Base-by-base conservation (phyloP, 208 protist genomes). In the Crithidia fasciculata region DNA sequence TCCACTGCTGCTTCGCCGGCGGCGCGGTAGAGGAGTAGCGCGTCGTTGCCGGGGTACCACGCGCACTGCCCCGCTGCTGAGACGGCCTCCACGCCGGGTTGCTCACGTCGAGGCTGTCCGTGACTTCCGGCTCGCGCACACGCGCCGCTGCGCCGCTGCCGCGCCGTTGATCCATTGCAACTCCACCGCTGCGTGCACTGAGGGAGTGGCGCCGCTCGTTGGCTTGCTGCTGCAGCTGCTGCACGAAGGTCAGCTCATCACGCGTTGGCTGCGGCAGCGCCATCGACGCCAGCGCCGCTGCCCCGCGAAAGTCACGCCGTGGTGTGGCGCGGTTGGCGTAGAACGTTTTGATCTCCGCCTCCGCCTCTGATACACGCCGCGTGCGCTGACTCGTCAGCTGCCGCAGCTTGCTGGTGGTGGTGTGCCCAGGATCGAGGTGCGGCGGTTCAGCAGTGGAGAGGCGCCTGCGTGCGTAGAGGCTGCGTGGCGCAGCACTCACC, bases 331-430 rank as follows among this genome's bases (percentile, higher is more conserved):
- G 63, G 28, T 13, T 12, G 40, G 63, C 52, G 55, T 65, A 58
- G 55, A 37, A 70, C 15, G 15, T 13, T 16, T 49, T 39, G 12
- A 63, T 57, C 4, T 57, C 39, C 47, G 47, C 62, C 52, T 61
- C 45, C 62, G 43, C 47, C 37, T 76, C 72, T 3, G 63, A 59
- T 15, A 61, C 62, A 10, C 56, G 63, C 10, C 72, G 72, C 18
- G 39, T 36, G 18, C 63, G 72, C 44, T 65, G 72, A 64, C 55
- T 70, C 19, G 63, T 70, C 16, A 64, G 28, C 8, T 40, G 13
- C 43, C 72, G 72, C 44, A 76, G 63, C 13, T 63, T 36, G 64
- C 72, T 76, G n/a, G 72, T 70, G 9, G 52, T 50, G 5, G 72
- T 76, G n/a, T 4, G 12, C 4, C 72, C 64, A 7, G 64, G 63